Base-by-base conservation (phyloP, 352 stramenopile species). In the Phytophthora fragariaefolia region DNA sequence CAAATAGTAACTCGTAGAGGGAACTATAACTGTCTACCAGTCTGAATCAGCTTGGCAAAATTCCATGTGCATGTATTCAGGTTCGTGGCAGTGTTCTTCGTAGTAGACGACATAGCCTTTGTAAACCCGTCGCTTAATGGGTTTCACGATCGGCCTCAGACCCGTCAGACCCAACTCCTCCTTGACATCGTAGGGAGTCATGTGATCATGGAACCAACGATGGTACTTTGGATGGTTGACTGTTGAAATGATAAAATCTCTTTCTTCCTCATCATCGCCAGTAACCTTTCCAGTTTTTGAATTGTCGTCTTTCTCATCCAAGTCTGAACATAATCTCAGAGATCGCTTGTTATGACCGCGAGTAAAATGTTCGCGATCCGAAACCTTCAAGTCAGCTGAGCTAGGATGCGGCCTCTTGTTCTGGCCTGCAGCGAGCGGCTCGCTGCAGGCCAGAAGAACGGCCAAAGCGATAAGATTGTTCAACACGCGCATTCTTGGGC, bases 91-190 rank as follows among this genome's bases (percentile, higher is more conserved):
- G 42, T 68, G 38, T 7, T 59, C 23, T 3, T 68, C 7, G 48
- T 50, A 58, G 50, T 62, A 63, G 22, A 63, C 32, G 23, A 64
- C 56, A 38, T 66, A 70, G 23, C 63, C 55, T 12, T 51, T 46
- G 55, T 64, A 70, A 38, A 70, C 18, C 10, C 52, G 59, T 6
- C 43, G 42, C 32, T 63, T 69, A 50, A 66, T 48, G n/a, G 34
- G 49, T 17, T 61, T 49, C 49, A 58, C 46, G 13, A 54, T 0
- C 10, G 13, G 34, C 2, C n/a, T 59, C 15, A 59, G 32, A 23
- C 17, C n/a, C 6, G 49, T 61, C 38, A 66, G n/a, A 20, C 59
- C 28, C 27, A 66, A 9, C 15, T 48, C 51, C 28, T 27, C 36
- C 24, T 56, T 60, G n/a, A 63, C 51, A 52, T 49, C 53, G 12